Conservation (phyloP, 441 rosid genomes). For the Biscutella laevigata region DNA sequence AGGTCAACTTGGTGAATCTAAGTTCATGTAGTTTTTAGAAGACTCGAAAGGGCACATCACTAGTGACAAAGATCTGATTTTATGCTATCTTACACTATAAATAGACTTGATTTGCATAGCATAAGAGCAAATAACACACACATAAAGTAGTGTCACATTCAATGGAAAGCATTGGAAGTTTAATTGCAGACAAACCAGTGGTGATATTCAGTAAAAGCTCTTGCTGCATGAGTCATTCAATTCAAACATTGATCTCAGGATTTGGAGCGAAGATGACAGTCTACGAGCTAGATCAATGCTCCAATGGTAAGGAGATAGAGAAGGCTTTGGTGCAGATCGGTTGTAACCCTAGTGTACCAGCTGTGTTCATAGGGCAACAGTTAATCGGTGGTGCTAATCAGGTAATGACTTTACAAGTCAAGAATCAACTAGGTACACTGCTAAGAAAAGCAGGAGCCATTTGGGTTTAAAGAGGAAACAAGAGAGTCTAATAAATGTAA, state of each 20-base stretch:
- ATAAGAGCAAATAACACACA: neutral
- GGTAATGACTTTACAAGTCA: conserved; percentile 61
- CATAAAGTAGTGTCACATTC: conserved; percentile 9
- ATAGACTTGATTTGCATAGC: conserved; percentile 12
- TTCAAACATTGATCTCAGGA: conserved; percentile 45
- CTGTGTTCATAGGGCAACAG: conserved; percentile 61
- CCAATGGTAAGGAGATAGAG: conserved; percentile 54
- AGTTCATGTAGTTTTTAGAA: conserved; percentile 19
- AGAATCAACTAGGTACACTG: conserved; percentile 41
- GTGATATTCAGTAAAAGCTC: conserved; percentile 75
- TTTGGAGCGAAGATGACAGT: conserved; percentile 63
- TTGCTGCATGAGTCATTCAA: conserved; percentile 67
- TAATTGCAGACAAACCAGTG: conserved; percentile 54
- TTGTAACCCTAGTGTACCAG: conserved; percentile 50
- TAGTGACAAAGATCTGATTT: conserved; percentile 19
- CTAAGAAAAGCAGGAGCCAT: conserved; percentile 68
- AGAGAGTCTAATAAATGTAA: conserved; percentile 4
- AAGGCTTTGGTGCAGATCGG: conserved; percentile 48
- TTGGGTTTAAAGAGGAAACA: conserved; percentile 38
- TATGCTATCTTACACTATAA: conserved; percentile 22
- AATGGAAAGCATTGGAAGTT: conserved; percentile 31
- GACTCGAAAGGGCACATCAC: conserved; percentile 20
- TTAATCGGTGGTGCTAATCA: conserved; percentile 67
- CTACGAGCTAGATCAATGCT: conserved; percentile 59
- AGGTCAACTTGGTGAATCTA: conserved; percentile 26